phyloP scores from a whole-genome alignment of 2,329 filamentous ascomycete genomes.

The Hawksworthiomyces lignivorus region DNA sequence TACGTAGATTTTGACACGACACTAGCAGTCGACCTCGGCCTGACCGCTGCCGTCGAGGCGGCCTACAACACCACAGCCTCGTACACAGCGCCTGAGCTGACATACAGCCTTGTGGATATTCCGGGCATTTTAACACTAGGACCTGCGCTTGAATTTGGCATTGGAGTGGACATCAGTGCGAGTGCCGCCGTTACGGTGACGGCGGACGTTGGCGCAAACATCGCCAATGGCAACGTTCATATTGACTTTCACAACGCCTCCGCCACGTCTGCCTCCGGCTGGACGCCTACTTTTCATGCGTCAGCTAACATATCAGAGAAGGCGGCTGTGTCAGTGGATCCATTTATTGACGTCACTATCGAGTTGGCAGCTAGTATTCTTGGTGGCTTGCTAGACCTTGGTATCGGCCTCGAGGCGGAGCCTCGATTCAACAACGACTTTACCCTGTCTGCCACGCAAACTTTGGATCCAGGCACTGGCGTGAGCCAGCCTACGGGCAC shows the following conservation, averaged over 20 bases:
- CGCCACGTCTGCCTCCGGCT: conserved; percentile 10
- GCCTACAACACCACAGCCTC: conserved; percentile 26
- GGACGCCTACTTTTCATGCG: conserved; percentile 16
- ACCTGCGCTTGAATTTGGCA: conserved; percentile 6
- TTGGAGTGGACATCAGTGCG: conserved; percentile 14
- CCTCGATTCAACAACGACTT: conserved; percentile 21
- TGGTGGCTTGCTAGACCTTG: conserved; percentile 20
- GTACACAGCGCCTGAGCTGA: conserved; percentile 29
- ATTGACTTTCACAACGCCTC: conserved; percentile 21
- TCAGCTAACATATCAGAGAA: conserved; percentile 15
- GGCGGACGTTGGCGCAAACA: conserved; percentile 34
- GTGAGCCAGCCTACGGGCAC: too few relatives aligned
- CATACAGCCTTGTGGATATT: conserved; percentile 29
- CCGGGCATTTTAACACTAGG: conserved; percentile 29
- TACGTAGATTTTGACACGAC: conserved; percentile 35
- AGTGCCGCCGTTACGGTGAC: conserved; percentile 43
- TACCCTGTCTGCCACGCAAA: conserved; percentile 13
- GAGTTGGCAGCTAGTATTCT: conserved; percentile 19
- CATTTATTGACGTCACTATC: conserved; percentile 17
- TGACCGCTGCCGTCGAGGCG: conserved; percentile 27
- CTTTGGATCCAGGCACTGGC: too few relatives aligned
- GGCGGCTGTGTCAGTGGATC: conserved; percentile 16
- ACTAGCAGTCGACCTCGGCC: conserved; percentile 27
- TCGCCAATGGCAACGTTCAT: conserved; percentile 17
- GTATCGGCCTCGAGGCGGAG: conserved; percentile 19